Evolutionary conservation across 139 green algal genomes (phyloP).

Genomic region (Volvox africanus): DNA sequence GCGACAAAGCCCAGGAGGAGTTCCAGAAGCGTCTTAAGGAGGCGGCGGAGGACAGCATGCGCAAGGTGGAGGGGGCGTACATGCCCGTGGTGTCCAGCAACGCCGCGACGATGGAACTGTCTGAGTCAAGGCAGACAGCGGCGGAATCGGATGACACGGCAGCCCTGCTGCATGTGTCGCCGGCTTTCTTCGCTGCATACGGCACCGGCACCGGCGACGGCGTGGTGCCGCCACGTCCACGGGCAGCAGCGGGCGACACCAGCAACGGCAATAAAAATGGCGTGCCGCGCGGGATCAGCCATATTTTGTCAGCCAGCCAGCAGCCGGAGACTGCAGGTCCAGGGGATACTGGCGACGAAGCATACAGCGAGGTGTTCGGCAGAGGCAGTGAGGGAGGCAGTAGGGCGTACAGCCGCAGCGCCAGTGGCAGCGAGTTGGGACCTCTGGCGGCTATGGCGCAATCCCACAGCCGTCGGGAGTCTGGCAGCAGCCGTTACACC

Average conservation of each 20-base stretch:
- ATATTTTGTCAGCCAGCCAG: neutral
- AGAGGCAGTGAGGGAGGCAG: neutral
- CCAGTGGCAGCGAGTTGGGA: neutral
- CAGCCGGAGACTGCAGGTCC: neutral
- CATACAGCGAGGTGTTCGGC: neutral
- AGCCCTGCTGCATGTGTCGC: neutral
- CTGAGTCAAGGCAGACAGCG: neutral
- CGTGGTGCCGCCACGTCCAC: neutral
- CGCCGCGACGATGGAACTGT: neutral
- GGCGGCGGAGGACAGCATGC: conserved; percentile 12
- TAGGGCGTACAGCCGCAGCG: neutral
- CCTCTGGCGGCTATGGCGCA: neutral
- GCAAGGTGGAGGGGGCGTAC: neutral
- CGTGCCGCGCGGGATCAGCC: neutral
- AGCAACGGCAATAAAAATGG: neutral
- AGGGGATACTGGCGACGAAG: neutral
- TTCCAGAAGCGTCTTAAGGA: neutral
- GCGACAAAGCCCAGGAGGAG: neutral
- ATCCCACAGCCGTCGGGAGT: neutral
- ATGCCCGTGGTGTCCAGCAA: neutral
- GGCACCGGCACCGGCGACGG: neutral
- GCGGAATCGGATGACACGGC: neutral
- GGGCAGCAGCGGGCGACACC: neutral
- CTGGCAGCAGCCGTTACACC: neutral
- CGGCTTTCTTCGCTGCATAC: neutral